Conservation (phyloP, 2,329 filamentous ascomycete genomes). For the Phaeosphaeriaceae sp. region DNA sequence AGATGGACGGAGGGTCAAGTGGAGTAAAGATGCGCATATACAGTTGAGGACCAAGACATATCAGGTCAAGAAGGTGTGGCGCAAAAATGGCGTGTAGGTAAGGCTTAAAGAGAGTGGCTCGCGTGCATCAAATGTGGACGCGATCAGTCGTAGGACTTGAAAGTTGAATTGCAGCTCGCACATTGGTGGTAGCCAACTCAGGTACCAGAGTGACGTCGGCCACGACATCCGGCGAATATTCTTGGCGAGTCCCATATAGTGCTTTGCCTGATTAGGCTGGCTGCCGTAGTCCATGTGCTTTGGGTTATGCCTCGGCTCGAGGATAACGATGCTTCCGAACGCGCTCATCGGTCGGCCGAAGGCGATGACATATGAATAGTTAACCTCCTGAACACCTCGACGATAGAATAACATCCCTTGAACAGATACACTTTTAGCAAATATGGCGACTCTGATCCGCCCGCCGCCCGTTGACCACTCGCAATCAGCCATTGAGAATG, state of each 20-base stretch:
- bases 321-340: constrained; percentile 14
- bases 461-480: constrained; percentile 74
- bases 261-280: constrained; percentile 6
- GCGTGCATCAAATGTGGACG: constrained; percentile 15
- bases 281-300: constrained; percentile 8
- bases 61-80: constrained; percentile 20
- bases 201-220: constrained; percentile 26
- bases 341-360: constrained; percentile 4
- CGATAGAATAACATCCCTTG: too few relatives aligned
- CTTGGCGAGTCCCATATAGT: constrained; percentile 5
- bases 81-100: constrained; percentile 5
- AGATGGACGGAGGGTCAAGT: constrained; percentile 12
- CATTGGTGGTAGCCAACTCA: constrained; percentile 21
- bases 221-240: constrained; percentile 7
- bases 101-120: constrained; percentile 3
- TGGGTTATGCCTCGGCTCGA: constrained; percentile 30
- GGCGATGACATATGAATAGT: too few relatives aligned
- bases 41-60: constrained; percentile 38
- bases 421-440: constrained; percentile 4
- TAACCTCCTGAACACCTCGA: background rate
- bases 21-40: constrained; percentile 14
- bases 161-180: constrained; percentile 9
- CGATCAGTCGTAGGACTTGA: constrained; percentile 5
- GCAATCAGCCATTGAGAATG: constrained; percentile 85
- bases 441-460: constrained; percentile 69